Evolutionary conservation across 2,329 filamentous ascomycete genomes (phyloP), one percentile per base, ranked within the genome.

Genomic region (Epichloe brachyelytri): DNA sequence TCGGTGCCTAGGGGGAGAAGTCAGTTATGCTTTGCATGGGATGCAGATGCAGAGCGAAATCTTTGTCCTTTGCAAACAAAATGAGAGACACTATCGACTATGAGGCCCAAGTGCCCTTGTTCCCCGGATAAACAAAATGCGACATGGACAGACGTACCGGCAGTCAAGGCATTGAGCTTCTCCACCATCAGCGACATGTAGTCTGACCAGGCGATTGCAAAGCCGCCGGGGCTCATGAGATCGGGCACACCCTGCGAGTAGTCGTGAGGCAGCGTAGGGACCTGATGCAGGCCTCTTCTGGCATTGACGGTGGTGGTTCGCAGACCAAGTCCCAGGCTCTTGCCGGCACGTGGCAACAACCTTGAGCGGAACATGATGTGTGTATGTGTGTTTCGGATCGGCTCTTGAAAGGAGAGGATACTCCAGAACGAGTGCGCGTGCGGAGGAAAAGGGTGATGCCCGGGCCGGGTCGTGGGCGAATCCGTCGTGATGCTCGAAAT

Each of bases 151-250:
- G 17, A 54, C 75, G 58, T 76, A 89, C 90, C 89, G 56, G 77
- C 79, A 55, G 80, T 85, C 61, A 86, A 67, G 52, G 73, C 69
- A 68, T 94, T 94, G 65, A 97, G 77, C 68, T 85, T 86, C 56
- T 88, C 74, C 49, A 90, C 67, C 61, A 91, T 75, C 57, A 85
- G 69, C 38, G 71, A 64, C 75, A 95, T 89, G 71, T 96, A 95
- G 62, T 89, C 75, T 36, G 77, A 83, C 83, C 88, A 98, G 47
- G 89, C 83, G 50, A 87, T 77, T 51, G 84, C 71, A 68, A 86
- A 94, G 50, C 79, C 86, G 48, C 77, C 72, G 2, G 75, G 66
- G 33, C 82, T 82, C 63, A 95, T 74, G 54, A 97, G 75, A 14
- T 80, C 79, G n/a, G 80, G 77, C 5, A 95, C 74, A 53, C 75